phyloP scores from a whole-genome alignment of 495 filamentous ascomycete genomes.

The Penicillium alfredii region DNA sequence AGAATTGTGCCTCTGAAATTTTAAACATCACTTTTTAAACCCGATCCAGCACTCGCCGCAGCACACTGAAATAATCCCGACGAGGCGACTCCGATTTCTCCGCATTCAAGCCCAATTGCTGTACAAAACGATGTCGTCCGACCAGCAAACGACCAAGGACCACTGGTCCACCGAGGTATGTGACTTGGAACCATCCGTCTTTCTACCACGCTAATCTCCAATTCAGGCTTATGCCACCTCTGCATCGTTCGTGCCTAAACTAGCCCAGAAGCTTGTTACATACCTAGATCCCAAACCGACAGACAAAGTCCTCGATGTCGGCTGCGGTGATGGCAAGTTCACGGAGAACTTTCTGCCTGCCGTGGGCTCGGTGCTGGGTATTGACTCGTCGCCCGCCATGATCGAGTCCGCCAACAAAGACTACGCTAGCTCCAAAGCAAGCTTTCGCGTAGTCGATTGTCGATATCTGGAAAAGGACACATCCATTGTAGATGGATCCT shows the following conservation, averaged over 20 bases:
- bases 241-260: slow-evolving; percentile 67
- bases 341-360: slow-evolving; percentile 49
- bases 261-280: slow-evolving; percentile 57
- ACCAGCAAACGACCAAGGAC: slow-evolving; percentile 30
- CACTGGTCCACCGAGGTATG: slow-evolving; percentile 55
- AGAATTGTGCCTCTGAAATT: no score
- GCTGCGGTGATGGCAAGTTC: slow-evolving; percentile 69
- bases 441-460: slow-evolving; percentile 43
- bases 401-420: slow-evolving; percentile 48
- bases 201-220: background rate
- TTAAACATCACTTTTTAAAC: no score
- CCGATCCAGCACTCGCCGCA: no score
- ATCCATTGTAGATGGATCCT: slow-evolving; percentile 30
- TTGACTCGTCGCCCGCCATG: slow-evolving; percentile 63
- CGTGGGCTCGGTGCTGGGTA: slow-evolving; percentile 48
- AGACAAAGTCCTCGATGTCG: slow-evolving; percentile 65
- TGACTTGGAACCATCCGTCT: background rate
- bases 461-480: slow-evolving; percentile 31
- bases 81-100: background rate
- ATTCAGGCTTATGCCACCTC: slow-evolving; percentile 54
- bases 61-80: no score
- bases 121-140: background rate
- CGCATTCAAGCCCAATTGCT: background rate
- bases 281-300: slow-evolving; percentile 54
- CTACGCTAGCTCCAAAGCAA: slow-evolving; percentile 24